Percentiles rank a stretch among this genome's conserved stretches.
Conservation (phyloP, 73 alveolate genomes). For the Strombidium stylifer region DNA sequence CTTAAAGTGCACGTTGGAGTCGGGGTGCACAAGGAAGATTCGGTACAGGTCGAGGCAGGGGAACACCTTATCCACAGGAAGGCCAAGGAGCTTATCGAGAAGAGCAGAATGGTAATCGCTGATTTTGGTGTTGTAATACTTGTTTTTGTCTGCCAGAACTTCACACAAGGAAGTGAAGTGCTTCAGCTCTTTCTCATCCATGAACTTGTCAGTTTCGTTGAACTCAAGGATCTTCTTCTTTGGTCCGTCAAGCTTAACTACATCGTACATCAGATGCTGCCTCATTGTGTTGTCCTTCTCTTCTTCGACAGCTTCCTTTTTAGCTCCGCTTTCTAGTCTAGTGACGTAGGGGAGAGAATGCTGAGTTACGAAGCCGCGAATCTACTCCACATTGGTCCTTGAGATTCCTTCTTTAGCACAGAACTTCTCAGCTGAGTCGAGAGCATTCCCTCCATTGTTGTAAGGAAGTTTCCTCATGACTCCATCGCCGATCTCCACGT, state of each 20-base stretch:
- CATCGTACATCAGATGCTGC: slow-evolving; percentile 78
- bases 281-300: slow-evolving; percentile 64
- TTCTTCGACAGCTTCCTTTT: slow-evolving; percentile 28
- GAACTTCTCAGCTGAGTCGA: slow-evolving; percentile 94
- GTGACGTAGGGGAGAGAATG: slow-evolving; percentile 38
- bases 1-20: slow-evolving; percentile 75
- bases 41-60: slow-evolving; percentile 95
- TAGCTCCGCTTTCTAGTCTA: slow-evolving; percentile 7
- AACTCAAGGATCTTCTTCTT: slow-evolving; percentile 89
- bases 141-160: slow-evolving; percentile 59
- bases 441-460: slow-evolving; percentile 93
- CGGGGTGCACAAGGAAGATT: slow-evolving; percentile 86
- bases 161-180: slow-evolving; percentile 68
- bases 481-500: slow-evolving; percentile 95
- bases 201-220: slow-evolving; percentile 61
- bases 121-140: slow-evolving; percentile 76
- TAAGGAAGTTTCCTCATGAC: slow-evolving; percentile 89
- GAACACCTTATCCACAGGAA: slow-evolving; percentile 85
- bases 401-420: slow-evolving; percentile 90
- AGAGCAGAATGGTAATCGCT: slow-evolving; percentile 67
- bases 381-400: slow-evolving; percentile 82
- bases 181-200: slow-evolving; percentile 75
- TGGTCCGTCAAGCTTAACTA: slow-evolving; percentile 83
- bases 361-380: slow-evolving; percentile 56
- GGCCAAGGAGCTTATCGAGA: slow-evolving; percentile 74